A percentile compares a stretch with the other conserved stretches of the same genome.
These are phyloP conservation scores for Fusarium incarnatum DNA, from an alignment of 2,329 filamentous ascomycete species.

Conservation along the genomic window DNA sequence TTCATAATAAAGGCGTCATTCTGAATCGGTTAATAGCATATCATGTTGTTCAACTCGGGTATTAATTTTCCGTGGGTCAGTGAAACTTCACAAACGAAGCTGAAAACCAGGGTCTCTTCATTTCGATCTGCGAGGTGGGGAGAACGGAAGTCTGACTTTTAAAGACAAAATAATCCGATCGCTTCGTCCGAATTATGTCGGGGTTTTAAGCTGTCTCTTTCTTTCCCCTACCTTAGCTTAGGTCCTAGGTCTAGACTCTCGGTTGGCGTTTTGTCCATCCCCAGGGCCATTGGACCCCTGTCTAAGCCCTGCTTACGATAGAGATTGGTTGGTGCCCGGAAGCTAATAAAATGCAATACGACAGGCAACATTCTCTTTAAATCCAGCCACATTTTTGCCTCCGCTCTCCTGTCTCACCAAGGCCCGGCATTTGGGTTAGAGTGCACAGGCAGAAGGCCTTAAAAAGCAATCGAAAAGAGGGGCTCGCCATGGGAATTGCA, in stretches of 20 bases:
- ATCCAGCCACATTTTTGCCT: background rate
- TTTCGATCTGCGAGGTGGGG: conserved; percentile 11
- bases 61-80: background rate
- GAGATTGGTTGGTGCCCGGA: conserved; percentile 16
- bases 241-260: background rate
- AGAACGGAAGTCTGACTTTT: background rate
- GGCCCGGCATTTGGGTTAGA: background rate
- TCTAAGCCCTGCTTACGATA: conserved; percentile 1
- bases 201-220: background rate
- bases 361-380: background rate
- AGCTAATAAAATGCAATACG: conserved; percentile 3
- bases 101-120: conserved; percentile 8
- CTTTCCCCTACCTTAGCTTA: background rate
- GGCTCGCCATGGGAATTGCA: background rate
- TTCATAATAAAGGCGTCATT: background rate
- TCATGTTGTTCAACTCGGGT: background rate
- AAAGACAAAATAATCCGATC: background rate
- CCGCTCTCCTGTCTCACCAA: background rate
- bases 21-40: background rate
- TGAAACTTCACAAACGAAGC: background rate
- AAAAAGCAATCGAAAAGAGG: conserved; percentile 8
- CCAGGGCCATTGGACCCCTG: conserved; percentile 13
- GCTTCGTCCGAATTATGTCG: background rate
- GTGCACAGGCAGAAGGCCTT: conserved; percentile 11
- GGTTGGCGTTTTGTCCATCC: background rate